phyloP scores from a whole-genome alignment of 768 basidiomycete genomes.

The Podaxis sp. region DNA sequence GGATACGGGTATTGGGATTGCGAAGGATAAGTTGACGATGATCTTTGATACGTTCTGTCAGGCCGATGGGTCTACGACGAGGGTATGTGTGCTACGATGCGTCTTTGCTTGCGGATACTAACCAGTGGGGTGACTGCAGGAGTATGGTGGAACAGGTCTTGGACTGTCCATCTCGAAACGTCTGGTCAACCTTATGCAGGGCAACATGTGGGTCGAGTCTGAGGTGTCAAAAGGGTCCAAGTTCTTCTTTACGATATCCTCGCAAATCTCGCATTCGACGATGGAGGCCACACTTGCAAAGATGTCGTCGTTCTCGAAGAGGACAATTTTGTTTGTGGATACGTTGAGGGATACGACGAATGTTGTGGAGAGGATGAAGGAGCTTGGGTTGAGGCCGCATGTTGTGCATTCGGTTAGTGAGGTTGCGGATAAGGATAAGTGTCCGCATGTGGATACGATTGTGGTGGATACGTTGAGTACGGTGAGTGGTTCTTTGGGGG shows the following conservation, averaged over 20 bases:
- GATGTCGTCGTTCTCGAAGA: conserved; percentile 84
- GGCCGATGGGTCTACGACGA: conserved; percentile 96
- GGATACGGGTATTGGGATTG: conserved; percentile 98
- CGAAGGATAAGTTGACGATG: conserved; percentile 95
- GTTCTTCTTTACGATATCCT: conserved; percentile 96
- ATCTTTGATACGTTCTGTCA: conserved; percentile 99
- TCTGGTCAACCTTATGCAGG: conserved; percentile 95
- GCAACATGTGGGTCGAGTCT: conserved; percentile 98
- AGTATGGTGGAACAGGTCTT: conserved; percentile 96
- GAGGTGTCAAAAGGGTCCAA: conserved; percentile 90
- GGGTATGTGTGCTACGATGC: conserved; percentile 45
- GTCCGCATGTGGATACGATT: conserved; percentile 91
- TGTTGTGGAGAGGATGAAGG: conserved; percentile 73
- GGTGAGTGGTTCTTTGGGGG: conserved; percentile 45
- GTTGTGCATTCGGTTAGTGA: conserved; percentile 78
- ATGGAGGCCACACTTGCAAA: conserved; percentile 72
- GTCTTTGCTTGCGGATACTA: neutral
- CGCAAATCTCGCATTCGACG: conserved; percentile 73
- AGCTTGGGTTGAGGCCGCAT: conserved; percentile 76
- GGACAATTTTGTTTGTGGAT: conserved; percentile 91
- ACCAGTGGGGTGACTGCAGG: conserved; percentile 40
- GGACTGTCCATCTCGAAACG: conserved; percentile 98
- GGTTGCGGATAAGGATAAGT: conserved; percentile 76
- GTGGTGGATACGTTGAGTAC: conserved; percentile 87
- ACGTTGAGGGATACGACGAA: conserved; percentile 73